phyloP scores from a whole-genome alignment of 148 eudicot genomes.

The Rhododendron kiyosumense region DNA sequence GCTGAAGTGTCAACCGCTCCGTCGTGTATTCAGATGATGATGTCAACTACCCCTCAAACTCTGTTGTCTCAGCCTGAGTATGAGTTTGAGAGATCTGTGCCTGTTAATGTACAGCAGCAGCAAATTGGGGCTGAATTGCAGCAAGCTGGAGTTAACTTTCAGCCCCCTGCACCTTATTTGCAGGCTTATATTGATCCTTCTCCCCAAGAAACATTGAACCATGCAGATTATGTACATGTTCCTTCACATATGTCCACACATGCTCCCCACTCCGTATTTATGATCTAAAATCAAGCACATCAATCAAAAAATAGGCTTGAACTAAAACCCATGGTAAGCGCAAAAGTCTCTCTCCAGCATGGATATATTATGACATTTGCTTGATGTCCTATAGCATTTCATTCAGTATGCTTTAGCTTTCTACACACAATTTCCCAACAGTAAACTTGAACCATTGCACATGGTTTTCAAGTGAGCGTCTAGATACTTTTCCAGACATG shows the following conservation, averaged over 20 bases:
- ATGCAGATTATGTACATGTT: constrained; percentile 39
- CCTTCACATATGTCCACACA: constrained; percentile 35
- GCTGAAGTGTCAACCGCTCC: constrained; percentile 32
- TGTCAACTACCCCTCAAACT: constrained; percentile 21
- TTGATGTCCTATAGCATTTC: too few relatives aligned
- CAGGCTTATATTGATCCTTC: constrained; percentile 58
- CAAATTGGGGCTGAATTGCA: constrained; percentile 38
- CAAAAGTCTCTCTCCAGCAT: too few relatives aligned
- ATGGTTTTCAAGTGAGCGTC: too few relatives aligned
- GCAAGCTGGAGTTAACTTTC: constrained; percentile 35
- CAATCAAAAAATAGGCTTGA: too few relatives aligned
- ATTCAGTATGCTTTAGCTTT: too few relatives aligned
- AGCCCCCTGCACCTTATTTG: constrained; percentile 41
- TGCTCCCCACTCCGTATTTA: too few relatives aligned
- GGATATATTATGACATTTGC: too few relatives aligned
- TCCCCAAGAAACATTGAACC: constrained; percentile 45
- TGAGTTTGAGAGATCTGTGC: constrained; percentile 42
- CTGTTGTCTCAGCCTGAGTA: constrained; percentile 31
- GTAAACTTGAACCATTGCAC: too few relatives aligned
- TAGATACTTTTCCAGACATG: too few relatives aligned
- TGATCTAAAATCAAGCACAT: too few relatives aligned
- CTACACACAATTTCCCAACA: too few relatives aligned
- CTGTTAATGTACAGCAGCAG: constrained; percentile 32
- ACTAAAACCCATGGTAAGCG: too few relatives aligned
- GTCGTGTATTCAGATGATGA: constrained; percentile 24